Conservation (phyloP, 495 filamentous ascomycete species). For the Penicillium bialowiezense region DNA sequence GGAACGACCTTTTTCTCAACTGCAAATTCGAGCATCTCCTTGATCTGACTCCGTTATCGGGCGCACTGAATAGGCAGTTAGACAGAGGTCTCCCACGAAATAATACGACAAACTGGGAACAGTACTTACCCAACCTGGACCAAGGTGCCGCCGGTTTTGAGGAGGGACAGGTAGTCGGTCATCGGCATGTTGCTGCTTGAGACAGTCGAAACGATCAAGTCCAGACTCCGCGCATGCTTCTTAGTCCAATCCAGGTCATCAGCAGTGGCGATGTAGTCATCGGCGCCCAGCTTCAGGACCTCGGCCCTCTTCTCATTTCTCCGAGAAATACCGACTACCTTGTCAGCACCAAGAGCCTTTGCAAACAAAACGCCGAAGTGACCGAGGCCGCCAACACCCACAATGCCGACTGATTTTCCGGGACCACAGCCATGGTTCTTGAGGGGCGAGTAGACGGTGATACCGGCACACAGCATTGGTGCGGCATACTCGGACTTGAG, state of each 20-base stretch:
- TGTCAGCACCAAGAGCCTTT: slow-evolving; percentile 68
- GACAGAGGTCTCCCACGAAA: no score
- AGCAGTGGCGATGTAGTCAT: slow-evolving; percentile 75
- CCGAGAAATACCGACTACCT: slow-evolving; percentile 79
- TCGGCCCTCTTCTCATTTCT: slow-evolving; percentile 65
- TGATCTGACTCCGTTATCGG: no score
- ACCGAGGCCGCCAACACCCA: slow-evolving; percentile 81
- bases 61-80: no score
- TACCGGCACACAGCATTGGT: slow-evolving; percentile 82
- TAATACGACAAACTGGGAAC: no score
- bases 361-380: slow-evolving; percentile 63
- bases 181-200: slow-evolving; percentile 76
- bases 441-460: slow-evolving; percentile 75
- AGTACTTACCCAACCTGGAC: slow-evolving; percentile 89
- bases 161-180: slow-evolving; percentile 61
- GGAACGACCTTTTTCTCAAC: slow-evolving; percentile 67
- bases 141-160: slow-evolving; percentile 66
- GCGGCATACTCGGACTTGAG: slow-evolving; percentile 61
- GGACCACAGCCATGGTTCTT: slow-evolving; percentile 71
- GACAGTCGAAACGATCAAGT: slow-evolving; percentile 78
- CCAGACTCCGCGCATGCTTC: slow-evolving; percentile 60
- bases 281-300: slow-evolving; percentile 56
- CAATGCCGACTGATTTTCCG: slow-evolving; percentile 77
- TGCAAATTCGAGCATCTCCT: slow-evolving; percentile 83
- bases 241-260: slow-evolving; percentile 73